Evolutionary conservation across 2,329 filamentous ascomycete species (phyloP), one percentile per base, ranked within the genome.

Genomic region (Scedosporium aurantiacum): DNA sequence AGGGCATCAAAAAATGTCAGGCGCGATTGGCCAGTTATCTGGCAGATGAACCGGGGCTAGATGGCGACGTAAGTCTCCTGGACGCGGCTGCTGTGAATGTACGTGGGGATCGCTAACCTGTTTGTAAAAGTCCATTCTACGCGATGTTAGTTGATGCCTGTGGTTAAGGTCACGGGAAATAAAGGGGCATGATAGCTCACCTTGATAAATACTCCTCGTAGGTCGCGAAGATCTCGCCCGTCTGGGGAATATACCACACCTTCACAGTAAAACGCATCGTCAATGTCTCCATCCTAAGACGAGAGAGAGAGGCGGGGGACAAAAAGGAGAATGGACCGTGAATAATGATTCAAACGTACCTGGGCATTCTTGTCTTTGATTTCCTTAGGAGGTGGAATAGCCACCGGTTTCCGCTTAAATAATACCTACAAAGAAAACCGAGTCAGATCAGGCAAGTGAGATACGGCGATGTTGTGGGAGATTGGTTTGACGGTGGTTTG

Each of bases 351-450:
- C 28, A 43, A 14, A 60, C 61, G 63, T 81, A 93, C 92, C 83
- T 97, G 91, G 67, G 84, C 81, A 69, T 89, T 85, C 66, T 96
- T 90, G 78, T 94, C 86, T 67, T 91, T 82, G 66, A 93, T 83
- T 60, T 82, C 78, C 23, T 89, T 88, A 57, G 82, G 80, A 58
- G 88, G 82, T 66, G 92, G 79, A 72, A 91, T 89, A 76, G 90
- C 86, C 70, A 97, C 91, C 62, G 92, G 92, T 76, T 97, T 97
- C 69, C 94, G 86, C 79, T 97, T 97, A 76, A 90, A 97, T 66
- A 96, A 82, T 68, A 99, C 93, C 93, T 97, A 23, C 23, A 37
- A 27, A 47, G 28, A 43, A n/a, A 5, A 40, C n/a, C n/a, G 25
- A 28, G 47, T 60, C 23, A 60, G 58, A 43, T 32, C 32, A 12